Percentiles rank a stretch among this genome's conserved stretches.
phyloP scores from a whole-genome alignment of 345 rosid species.

The Erucastrum elatum region DNA sequence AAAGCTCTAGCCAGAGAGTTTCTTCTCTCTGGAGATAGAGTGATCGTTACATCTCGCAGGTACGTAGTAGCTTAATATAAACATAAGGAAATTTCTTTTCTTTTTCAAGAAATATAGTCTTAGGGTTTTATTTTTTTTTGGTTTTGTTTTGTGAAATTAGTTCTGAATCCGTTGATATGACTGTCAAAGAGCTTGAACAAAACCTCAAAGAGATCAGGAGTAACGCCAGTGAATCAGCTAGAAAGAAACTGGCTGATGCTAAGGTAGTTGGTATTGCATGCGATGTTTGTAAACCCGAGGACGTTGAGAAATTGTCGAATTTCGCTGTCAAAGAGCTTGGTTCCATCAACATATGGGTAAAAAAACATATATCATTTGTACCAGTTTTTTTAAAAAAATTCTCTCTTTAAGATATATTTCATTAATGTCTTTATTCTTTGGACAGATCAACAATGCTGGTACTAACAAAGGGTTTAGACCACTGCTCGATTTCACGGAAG shows the following conservation, averaged over 20 bases:
- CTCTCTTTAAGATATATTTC: neutral
- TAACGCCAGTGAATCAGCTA: constrained; percentile 47
- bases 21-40: constrained; percentile 88
- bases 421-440: constrained; percentile 8
- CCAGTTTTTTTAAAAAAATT: neutral
- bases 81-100: neutral
- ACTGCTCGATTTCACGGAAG: constrained; percentile 77
- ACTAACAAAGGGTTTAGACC: constrained; percentile 95
- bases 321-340: constrained; percentile 80
- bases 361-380: neutral
- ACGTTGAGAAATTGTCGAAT: constrained; percentile 67
- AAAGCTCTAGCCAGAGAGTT: constrained; percentile 96
- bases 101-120: neutral
- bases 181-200: constrained; percentile 79
- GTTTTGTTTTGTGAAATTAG: constrained; percentile 48
- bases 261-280: constrained; percentile 85
- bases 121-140: neutral
- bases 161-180: constrained; percentile 69
- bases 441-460: constrained; percentile 91
- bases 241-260: constrained; percentile 53
- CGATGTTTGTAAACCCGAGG: constrained; percentile 73
- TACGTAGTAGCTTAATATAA: constrained; percentile 39
- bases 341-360: constrained; percentile 85
- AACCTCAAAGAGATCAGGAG: constrained; percentile 66
- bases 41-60: constrained; percentile 90